Conservation (phyloP, 768 basidiomycete species). For the Mycena chlorophos region DNA sequence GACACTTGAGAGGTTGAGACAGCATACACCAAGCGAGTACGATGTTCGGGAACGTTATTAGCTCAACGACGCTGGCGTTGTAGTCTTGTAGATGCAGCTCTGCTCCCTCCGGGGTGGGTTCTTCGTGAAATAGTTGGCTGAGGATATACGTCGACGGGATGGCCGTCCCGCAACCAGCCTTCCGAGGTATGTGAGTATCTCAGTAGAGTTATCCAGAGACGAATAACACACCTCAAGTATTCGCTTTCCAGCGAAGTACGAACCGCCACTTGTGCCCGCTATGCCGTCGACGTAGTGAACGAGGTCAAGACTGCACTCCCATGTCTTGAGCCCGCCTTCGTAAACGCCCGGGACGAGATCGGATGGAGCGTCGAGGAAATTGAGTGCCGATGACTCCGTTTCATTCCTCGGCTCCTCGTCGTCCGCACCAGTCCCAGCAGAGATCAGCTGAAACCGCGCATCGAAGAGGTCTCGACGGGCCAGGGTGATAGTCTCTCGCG, state of each 20-base stretch:
- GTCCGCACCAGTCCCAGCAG: constrained; percentile 45
- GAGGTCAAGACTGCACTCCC: constrained; percentile 93
- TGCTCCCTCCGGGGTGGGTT: constrained; percentile 15
- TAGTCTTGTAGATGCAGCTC: constrained; percentile 90
- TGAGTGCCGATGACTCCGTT: constrained; percentile 40
- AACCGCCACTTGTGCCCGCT: constrained; percentile 19
- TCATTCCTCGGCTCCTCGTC: constrained; percentile 14
- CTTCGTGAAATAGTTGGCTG: constrained; percentile 51
- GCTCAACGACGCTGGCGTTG: constrained; percentile 76
- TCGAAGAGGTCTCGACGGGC: constrained; percentile 89
- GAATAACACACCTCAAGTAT: constrained; percentile 67
- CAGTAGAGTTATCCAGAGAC: background rate
- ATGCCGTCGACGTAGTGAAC: constrained; percentile 59
- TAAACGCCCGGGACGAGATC: constrained; percentile 92
- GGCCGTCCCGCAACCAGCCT: constrained; percentile 95
- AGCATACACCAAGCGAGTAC: constrained; percentile 80
- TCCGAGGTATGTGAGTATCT: background rate
- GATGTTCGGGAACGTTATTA: constrained; percentile 79
- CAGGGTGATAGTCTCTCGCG: constrained; percentile 40
- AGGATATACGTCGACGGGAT: constrained; percentile 80
- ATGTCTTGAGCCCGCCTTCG: constrained; percentile 96
- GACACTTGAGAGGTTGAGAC: background rate
- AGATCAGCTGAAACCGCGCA: constrained; percentile 90
- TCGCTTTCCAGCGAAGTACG: constrained; percentile 45
- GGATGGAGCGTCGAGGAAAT: constrained; percentile 78